These are phyloP conservation scores for Botrytis porri DNA, from an alignment of 2,329 filamentous ascomycete species.

Conservation along the genomic window DNA sequence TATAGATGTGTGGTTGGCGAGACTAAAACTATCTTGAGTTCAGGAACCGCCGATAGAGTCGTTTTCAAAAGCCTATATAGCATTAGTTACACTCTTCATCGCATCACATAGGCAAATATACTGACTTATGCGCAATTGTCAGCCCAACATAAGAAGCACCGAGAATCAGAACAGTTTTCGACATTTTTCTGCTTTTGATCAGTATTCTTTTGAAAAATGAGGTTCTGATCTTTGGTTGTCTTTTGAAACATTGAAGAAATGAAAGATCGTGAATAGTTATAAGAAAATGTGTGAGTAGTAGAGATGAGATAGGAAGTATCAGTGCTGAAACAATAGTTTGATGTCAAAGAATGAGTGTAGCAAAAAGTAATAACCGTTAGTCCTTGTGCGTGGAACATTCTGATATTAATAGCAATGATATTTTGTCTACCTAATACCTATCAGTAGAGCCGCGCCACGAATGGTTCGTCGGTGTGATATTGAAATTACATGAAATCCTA, in stretches of 20 bases:
- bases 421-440: neutral
- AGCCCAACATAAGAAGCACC: slow-evolving; percentile 55
- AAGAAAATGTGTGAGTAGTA: neutral
- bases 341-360: slow-evolving; percentile 10
- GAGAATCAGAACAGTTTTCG: slow-evolving; percentile 47
- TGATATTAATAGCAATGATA: slow-evolving; percentile 1
- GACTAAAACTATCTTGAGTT: slow-evolving; percentile 54
- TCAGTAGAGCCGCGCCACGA: neutral
- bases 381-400: neutral
- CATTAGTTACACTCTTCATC: neutral
- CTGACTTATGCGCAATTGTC: slow-evolving; percentile 48
- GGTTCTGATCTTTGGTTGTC: neutral
- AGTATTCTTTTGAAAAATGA: neutral
- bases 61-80: slow-evolving; percentile 46
- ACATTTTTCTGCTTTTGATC: slow-evolving; percentile 23
- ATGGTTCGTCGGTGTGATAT: neutral
- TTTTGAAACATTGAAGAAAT: neutral
- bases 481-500: neutral
- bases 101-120: neutral
- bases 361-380: slow-evolving; percentile 2
- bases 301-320: neutral
- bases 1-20: slow-evolving; percentile 50
- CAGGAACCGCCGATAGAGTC: slow-evolving; percentile 34
- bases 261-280: neutral
- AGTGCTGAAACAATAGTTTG: slow-evolving; percentile 15